Evolutionary conservation across 371 early-diverging fungal genomes (phyloP).

Genomic region (Actinomortierella wolfii): DNA sequence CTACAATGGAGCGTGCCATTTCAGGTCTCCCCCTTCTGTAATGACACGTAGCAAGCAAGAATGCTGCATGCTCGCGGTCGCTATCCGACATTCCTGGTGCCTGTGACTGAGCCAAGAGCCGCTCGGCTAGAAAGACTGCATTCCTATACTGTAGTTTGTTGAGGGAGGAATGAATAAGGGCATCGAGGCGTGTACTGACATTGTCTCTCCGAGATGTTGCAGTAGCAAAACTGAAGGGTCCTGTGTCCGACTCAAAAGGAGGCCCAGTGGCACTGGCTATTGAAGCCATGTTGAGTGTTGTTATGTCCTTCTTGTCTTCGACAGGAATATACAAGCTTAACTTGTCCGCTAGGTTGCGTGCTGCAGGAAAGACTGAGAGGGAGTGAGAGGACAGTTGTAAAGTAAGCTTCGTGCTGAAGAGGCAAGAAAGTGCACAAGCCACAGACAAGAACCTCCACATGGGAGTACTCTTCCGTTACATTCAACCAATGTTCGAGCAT

Average conservation of each 20-base stretch:
- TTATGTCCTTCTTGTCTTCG: not conserved
- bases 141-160: slow-evolving; percentile 33
- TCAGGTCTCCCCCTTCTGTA: slow-evolving; percentile 27
- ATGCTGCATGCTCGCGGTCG: slow-evolving; percentile 30
- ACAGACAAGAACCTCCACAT: not conserved
- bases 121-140: slow-evolving; percentile 32
- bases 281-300: not conserved
- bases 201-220: not conserved
- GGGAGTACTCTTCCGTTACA: not conserved
- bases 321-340: not conserved
- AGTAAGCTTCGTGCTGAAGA: not conserved
- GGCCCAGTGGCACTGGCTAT: too few species aligned
- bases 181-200: slow-evolving; percentile 21
- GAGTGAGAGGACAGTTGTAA: not conserved
- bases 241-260: too few species aligned
- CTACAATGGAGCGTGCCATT: slow-evolving; percentile 28
- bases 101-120: slow-evolving; percentile 18
- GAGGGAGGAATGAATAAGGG: slow-evolving; percentile 26
- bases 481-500: not conserved
- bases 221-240: too few species aligned
- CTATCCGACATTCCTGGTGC: slow-evolving; percentile 13
- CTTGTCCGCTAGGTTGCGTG: not conserved
- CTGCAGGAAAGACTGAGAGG: not conserved
- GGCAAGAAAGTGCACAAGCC: not conserved
- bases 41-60: slow-evolving; percentile 33